Evolutionary conservation across 2,329 filamentous ascomycete genomes (phyloP), one percentile per base, ranked within the genome.

Genomic region (Fusarium sp.): DNA sequence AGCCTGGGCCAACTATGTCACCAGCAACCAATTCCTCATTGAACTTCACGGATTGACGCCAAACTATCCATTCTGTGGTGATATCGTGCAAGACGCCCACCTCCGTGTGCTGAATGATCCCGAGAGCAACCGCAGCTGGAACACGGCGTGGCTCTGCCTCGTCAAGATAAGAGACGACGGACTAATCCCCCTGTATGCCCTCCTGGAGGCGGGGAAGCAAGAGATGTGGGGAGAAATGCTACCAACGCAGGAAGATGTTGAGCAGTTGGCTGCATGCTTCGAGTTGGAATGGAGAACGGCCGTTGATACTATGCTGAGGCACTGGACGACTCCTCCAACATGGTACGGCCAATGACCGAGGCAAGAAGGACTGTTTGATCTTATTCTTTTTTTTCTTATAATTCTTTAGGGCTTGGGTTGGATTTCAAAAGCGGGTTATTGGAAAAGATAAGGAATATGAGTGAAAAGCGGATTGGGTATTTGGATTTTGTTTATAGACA

Each of bases 1-100:
- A 3, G 90, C 91, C 2, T 93, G 90, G 90, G 82, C 84, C 1
- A 85, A 91, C 80, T 93, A 93, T 73, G 90, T 93, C 68, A 86
- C 85, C 64, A 90, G 87, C 64, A 86, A 92, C 78, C 88, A 90
- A 74, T 81, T 93, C 16, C 82, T 93, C 23, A 87, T 84, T 36
- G 91, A 93, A 75, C 84, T 93, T n/a, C 83, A 90, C 18, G 87
- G 87, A 23, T 79, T 93, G 23, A 92, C 90, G 1, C 83, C 82
- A 14, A 87, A 86, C 71, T 93, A 91, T 72, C 89, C 90, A 0
- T 89, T 93, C 76, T 87, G 86, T 69, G 87, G 85, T 11, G 87
- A 89, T 53, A 84, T 90, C 33, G 76, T 93, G 2, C 83, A 86
- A 54, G 89, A 91, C 73, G 90, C 90, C 0, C 89, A 90, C 73